Evolutionary conservation across 768 basidiomycete species (phyloP).

Genomic region (Russula griseocarnosa): DNA sequence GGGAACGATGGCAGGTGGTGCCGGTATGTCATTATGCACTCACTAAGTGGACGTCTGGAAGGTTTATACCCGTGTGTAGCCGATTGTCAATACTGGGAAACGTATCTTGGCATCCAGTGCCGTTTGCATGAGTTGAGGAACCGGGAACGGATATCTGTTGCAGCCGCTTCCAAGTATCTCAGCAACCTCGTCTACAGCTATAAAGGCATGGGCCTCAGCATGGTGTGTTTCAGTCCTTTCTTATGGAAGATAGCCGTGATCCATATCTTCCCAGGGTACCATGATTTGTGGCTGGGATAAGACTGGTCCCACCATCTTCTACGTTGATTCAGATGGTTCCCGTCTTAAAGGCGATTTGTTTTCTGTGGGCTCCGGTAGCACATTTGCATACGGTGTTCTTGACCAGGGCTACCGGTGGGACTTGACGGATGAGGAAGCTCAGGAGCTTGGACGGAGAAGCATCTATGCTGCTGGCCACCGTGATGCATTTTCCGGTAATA

Average conservation of each 20-base stretch:
- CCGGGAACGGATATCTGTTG: slow-evolving; percentile 94
- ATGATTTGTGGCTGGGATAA: slow-evolving; percentile 99
- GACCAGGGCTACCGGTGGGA: slow-evolving; percentile 97
- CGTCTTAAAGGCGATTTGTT: slow-evolving; percentile 96
- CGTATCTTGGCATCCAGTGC: slow-evolving; percentile 97
- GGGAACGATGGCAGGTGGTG: slow-evolving; percentile 99
- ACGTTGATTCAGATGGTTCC: slow-evolving; percentile 96
- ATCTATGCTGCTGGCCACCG: slow-evolving; percentile 97
- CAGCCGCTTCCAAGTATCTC: slow-evolving; percentile 97
- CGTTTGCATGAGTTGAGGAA: slow-evolving; percentile 95
- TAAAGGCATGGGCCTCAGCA: slow-evolving; percentile 98
- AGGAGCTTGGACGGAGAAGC: slow-evolving; percentile 87
- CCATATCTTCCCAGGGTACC: slow-evolving; percentile 61
- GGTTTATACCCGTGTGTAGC: slow-evolving; percentile 43
- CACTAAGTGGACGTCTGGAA: neutral
- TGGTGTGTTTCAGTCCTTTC: slow-evolving; percentile 53
- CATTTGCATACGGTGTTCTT: slow-evolving; percentile 97
- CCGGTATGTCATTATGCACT: slow-evolving; percentile 52
- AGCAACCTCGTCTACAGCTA: slow-evolving; percentile 96
- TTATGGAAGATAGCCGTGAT: neutral
- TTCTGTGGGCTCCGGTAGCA: slow-evolving; percentile 97
- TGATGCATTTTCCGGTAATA: slow-evolving; percentile 94
- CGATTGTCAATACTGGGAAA: slow-evolving; percentile 98
- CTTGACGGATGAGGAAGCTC: slow-evolving; percentile 86
- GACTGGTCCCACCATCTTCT: slow-evolving; percentile 93